Base-by-base conservation (phyloP, 768 basidiomycete species). In the Russula lepida region DNA sequence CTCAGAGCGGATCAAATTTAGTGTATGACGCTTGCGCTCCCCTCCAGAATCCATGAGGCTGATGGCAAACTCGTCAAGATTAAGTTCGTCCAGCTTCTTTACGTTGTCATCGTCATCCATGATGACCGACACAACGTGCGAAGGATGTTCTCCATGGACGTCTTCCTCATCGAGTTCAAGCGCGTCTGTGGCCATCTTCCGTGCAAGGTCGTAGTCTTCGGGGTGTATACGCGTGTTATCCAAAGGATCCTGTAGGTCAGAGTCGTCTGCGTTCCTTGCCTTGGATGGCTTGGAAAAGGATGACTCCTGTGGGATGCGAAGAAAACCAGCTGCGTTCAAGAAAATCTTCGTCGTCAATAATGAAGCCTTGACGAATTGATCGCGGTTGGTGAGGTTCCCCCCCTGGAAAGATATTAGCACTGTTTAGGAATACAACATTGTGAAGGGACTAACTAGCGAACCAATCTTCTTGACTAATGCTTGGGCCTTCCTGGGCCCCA, bases 161-260 rank as follows among this genome's bases (percentile, higher is more conserved):
- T 99, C 97, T 72, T 98, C 97, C 68, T 95, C 94, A 66, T 99
- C 97, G n/a, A 92, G 80, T 69, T 98, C 97, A 15, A 98, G 81
- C 5, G 95, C 93, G 73, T 98, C 94, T 21, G 92, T 90, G 39
- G 95, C 95, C 94, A 99, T 97, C 77, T 98, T 98, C 37, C 92
- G 86, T 4, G 97, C 95, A 41, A 98, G 80, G 66, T 98, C 95
- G 70, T 98, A 99, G 74, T 99, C 97, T 71, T 95, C 92, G 6
- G 92, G 92, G 69, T 99, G 97, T 56, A 99, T 92, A 21, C 97
- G 89, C 39, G 95, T 98, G 69, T 86, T 85, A 69, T 99, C 97
- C 55, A 99, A 78, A 4, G 95, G 92, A 72, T 99, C 97, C 9
- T 86, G 83, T 58, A 83, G 79, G 48, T 89, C 88, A 41, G 83